Evolutionary conservation across 2,329 filamentous ascomycete genomes (phyloP), one percentile per base, ranked within the genome.

Genomic region (Elsinoe necatrix): DNA sequence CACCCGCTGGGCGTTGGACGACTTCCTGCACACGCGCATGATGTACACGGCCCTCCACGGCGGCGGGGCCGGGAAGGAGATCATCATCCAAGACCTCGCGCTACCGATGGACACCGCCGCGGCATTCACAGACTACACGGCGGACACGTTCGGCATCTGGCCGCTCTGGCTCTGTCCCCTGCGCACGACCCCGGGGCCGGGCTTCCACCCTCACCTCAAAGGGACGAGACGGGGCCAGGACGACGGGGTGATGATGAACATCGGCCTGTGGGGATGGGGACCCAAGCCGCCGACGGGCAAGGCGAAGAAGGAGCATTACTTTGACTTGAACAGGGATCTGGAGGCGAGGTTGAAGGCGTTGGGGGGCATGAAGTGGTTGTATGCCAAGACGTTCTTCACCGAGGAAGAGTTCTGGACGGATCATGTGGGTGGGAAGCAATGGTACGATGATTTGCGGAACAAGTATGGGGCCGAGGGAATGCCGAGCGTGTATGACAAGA

Each of bases 341-440:
- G 85, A 87, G 68, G 69, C 73, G 7, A 80, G 79, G 56, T 73
- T 86, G 0, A 74, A 75, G 7, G 76, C 79, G 23, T 73, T 84
- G 5, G 75, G 78, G 1, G 85, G 85, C 4, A 83, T 81, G 73
- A 87, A 87, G 69, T 86, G 82, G 74, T 70, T 88, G 1, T 88
- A 88, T 60, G 83, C 83, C 0, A 83, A 87, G 57, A 80, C 82
- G 0, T 87, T 83, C 68, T 86, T 86, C 66, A 80, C 76, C 2
- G 79, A 85, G 65, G 76, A 80, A 0, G 84, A 87, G 61, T 88
- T 88, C 66, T 87, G 84, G 84, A 67, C 72, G 8, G 79, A 85
- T 64, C 72, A 75, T 35, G 54, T 56, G 1, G 54, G 54, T 2
- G 54, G 54, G 2, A 45, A 27, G 25, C 63, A 71, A 6, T 80